Evolutionary conservation across 1,284 basidiomycete genomes (phyloP), one percentile per base, ranked within the genome.

Genomic region (Rhodofomes roseus): DNA sequence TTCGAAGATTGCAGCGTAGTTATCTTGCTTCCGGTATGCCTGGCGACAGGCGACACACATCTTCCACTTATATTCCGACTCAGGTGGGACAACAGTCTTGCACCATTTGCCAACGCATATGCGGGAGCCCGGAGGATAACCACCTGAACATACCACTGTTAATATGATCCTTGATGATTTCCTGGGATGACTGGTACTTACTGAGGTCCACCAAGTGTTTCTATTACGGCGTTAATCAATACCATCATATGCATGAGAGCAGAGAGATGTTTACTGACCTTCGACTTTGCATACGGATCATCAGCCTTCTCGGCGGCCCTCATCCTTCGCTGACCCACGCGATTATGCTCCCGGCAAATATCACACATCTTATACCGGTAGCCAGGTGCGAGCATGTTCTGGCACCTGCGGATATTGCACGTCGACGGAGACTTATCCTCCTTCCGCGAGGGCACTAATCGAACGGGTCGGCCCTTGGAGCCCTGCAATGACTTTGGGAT

Each of bases 11-110:
- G 22, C 36, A 2, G 43, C 44, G 18, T 37, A 37, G 6, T 43
- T 48, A 11, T 51, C 44, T 22, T 46, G 58, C 52, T 54, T 57
- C 11, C 63, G 64, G 14, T 22, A 54, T 58, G 18, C 39, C 25
- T 16, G 40, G 12, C 73, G 73, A 56, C 78, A 80, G 2, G 63
- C 56, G 16, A 69, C 65, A 60, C 79, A 81, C 57, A 70, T 65
- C 61, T 74, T 73, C 66, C 66, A 76, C 16, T 62, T 63, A 62
- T 79, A 79, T 55, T 74, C 71, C 2, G 62, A 57, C 23, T 62
- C 56, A 1, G 73, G 67, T 1, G 77, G 77, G 14, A 81, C 68
- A 39, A 77, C 68, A 50, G 70, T 72, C 12, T 67, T 68, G 62
- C 79, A 81, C 44, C 58, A 63, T 5, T 62, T 65, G 11, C 70